phyloP scores from a whole-genome alignment of 2,329 filamentous ascomycete genomes.

The Parascedosporium putredinis region DNA sequence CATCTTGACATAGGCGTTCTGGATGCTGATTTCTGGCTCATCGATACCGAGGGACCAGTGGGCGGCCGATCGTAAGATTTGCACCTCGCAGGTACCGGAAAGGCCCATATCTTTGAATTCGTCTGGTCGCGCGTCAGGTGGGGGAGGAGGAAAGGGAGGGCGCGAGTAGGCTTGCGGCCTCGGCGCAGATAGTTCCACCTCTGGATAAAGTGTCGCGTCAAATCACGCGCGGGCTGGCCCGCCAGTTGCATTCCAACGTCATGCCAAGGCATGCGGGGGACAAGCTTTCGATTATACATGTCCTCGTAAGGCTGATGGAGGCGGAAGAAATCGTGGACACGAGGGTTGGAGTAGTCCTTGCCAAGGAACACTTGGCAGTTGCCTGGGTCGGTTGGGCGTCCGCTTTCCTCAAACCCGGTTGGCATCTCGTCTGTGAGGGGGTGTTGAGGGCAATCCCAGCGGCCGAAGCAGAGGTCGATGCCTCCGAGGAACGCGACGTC shows the following conservation, averaged over 20 bases:
- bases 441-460: constrained; percentile 96
- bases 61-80: constrained; percentile 82
- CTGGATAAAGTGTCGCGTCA: constrained; percentile 94
- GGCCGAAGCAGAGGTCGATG: constrained; percentile 90
- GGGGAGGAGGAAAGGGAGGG: constrained; percentile 84
- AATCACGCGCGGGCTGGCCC: constrained; percentile 84
- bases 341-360: constrained; percentile 95
- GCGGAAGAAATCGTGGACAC: constrained; percentile 89
- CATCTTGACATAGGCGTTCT: constrained; percentile 88
- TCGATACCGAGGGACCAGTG: constrained; percentile 89
- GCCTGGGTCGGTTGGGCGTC: constrained; percentile 70
- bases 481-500: constrained; percentile 92
- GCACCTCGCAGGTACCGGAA: constrained; percentile 89
- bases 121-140: constrained; percentile 77
- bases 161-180: constrained; percentile 84
- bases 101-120: constrained; percentile 83
- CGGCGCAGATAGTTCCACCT: constrained; percentile 95
- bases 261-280: constrained; percentile 96
- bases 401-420: constrained; percentile 78
- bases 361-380: constrained; percentile 95
- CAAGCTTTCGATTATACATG: constrained; percentile 88
- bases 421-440: constrained; percentile 84
- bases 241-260: constrained; percentile 97
- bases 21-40: constrained; percentile 85
- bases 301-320: constrained; percentile 94